Base-by-base conservation (phyloP, 345 rosid species). In the Populus euphratica region DNA sequence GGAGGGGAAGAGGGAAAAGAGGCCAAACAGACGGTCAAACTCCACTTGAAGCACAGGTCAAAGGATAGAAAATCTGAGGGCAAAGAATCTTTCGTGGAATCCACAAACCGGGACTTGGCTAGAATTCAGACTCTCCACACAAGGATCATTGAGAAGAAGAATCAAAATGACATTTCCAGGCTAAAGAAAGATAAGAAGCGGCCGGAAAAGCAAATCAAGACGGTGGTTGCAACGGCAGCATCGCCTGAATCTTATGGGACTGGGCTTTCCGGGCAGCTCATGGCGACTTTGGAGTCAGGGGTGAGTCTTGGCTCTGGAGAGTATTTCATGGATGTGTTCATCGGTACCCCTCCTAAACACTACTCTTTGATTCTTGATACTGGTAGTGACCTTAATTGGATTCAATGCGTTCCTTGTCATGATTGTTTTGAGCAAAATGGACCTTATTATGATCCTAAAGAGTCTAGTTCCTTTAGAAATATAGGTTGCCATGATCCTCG, bases 341-440 rank as follows among this genome's bases (percentile, higher is more conserved):
- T 93, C 31, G 99, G 99, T 75, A 89, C 93, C 2, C 99, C 99
- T 67, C 94, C 97, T 17, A 91, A 88, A 72, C 99, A 92, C 83
- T 93, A 86, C 81, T 92, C 96, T 72, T 87, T 96, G 80, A 96
- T 96, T 69, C 94, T 96, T 31, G 99, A 96, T 84, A 96, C 99
- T 13, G 98, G 98, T 7, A 95, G 98, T 82, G 98, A 95, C 85
- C 88, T 95, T 64, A 95, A 93, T 78, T 95, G 98, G 98, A 88
- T 96, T 75, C 99, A 96, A 50, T 92, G 94, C 43, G 84, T 89
- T 5, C 98, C 99, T 77, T 96, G 98, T 78, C 44, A 88, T 69
- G 99, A 87, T 76, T 96, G 99, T 84, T 96, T 96, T 84, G 88
- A 87, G 73, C 98, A 96, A 89, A 88, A 81, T 78, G 97, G 89